Base-by-base conservation (phyloP, 768 basidiomycete genomes). In the Leccinum obscurum region DNA sequence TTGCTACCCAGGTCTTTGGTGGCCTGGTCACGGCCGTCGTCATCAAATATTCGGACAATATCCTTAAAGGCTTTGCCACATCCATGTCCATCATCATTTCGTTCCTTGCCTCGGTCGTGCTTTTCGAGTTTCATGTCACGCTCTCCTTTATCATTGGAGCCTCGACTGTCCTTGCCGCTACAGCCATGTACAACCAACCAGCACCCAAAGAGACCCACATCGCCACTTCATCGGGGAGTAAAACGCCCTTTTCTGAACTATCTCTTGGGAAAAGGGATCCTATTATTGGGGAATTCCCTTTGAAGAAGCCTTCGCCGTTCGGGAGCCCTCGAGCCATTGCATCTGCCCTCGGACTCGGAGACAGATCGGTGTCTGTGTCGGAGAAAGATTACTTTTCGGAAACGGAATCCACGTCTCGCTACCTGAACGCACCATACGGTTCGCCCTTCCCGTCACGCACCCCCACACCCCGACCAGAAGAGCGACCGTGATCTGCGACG, bases 61-160 rank as follows among this genome's bases (percentile, higher is more conserved):
- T 92, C 66, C 80, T 93, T 69, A 96, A 97, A 72, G 96, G 96
- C n/a, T 99, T 99, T 68, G 96, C 96, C 5, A 99, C 96, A 2
- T 90, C 87, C 63, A 82, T 98, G 48, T 91, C 90, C 62, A 99
- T 98, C 76, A 87, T 98, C 58, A 78, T 98, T 44, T 95, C 94
- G 55, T 99, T 96, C 85, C 84, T 96, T 60, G 93, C 95, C 2
- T 92, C 90, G 50, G 93, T 98, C 63, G 85, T 84, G 32, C 83
- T 98, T 50, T 99, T 99, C 78, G 83, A 92, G 70, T 97, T 96
- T 74, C 78, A 80, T 37, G 91, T 98, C 70, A 96, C 96, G 3
- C 81, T 85, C 11, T 84, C 88, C 2, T 98, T 99, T 76, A 70
- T 97, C 63, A 80, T 95, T 34, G 96, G 96, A 14, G 85, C 93